Conservation (phyloP, 2,329 filamentous ascomycete genomes). For the Paracamarosporium sp. region DNA sequence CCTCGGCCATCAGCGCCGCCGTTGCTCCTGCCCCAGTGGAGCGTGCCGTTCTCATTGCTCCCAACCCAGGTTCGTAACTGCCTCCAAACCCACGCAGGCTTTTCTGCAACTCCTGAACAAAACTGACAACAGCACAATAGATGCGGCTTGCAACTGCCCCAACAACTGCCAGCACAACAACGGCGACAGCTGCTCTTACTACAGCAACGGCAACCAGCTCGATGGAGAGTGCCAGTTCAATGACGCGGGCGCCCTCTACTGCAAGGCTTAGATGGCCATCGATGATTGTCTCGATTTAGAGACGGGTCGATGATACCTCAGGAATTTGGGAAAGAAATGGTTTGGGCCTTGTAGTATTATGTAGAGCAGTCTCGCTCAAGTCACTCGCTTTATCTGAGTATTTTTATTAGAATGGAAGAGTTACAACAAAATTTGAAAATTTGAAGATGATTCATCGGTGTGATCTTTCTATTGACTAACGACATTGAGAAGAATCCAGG, state of each 20-base stretch:
- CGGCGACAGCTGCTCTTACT: constrained; percentile 6
- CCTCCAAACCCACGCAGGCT: neutral
- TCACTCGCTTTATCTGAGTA: neutral
- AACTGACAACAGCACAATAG: neutral
- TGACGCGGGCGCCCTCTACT: neutral
- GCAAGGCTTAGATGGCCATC: neutral
- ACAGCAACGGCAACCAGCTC: constrained; percentile 1
- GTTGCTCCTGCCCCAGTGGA: neutral
- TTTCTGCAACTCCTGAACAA: neutral
- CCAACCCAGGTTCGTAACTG: neutral
- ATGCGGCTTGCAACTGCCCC: constrained; percentile 8
- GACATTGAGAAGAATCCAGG: too few species aligned
- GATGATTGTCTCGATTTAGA: neutral
- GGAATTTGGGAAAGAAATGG: neutral
- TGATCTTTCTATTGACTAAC: too few species aligned
- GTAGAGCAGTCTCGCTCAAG: neutral
- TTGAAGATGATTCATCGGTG: too few species aligned
- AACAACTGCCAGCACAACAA: constrained; percentile 9
- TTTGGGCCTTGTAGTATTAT: neutral
- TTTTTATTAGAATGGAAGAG: neutral
- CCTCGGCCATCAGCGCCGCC: constrained; percentile 1
- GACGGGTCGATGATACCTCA: neutral
- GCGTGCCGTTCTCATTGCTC: neutral
- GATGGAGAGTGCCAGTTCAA: neutral
- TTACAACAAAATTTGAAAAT: neutral